Evolutionary conservation across 164 flowering plant genomes (phyloP).

Genomic region (Aristolochia californica): DNA sequence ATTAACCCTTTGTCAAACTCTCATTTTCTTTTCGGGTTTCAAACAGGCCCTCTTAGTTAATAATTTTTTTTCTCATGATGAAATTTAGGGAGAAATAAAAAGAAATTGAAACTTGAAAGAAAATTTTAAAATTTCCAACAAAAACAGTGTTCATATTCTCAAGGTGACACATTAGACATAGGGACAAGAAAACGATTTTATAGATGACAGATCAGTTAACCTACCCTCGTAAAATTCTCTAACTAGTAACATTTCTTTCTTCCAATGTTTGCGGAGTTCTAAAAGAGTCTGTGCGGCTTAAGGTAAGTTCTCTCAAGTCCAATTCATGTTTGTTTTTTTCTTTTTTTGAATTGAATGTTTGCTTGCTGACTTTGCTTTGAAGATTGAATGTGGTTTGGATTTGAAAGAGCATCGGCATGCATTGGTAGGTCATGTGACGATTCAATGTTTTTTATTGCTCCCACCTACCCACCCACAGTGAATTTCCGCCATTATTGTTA

Average conservation of each 20-base stretch:
- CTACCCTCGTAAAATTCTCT: background rate
- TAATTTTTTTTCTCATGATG: no score
- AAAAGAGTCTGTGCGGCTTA: background rate
- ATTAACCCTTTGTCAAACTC: no score
- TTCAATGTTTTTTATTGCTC: conserved; percentile 1
- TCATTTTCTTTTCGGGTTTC: no score
- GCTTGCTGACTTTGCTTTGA: background rate
- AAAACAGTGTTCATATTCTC: background rate
- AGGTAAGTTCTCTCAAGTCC: background rate
- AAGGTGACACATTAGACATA: background rate
- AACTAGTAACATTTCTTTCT: background rate
- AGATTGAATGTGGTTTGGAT: background rate
- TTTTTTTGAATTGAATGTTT: background rate
- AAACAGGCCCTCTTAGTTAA: no score
- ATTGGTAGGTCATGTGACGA: background rate
- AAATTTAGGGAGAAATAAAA: no score
- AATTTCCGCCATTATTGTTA: no score
- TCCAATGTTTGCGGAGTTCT: background rate
- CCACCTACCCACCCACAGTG: conserved; percentile 1
- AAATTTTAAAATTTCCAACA: background rate
- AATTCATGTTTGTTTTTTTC: background rate
- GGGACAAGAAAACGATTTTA: background rate
- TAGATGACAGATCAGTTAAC: background rate
- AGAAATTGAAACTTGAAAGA: background rate
- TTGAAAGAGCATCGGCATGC: no score